phyloP scores from a whole-genome alignment of 768 basidiomycete species.

The Kwoniella botswanensis region DNA sequence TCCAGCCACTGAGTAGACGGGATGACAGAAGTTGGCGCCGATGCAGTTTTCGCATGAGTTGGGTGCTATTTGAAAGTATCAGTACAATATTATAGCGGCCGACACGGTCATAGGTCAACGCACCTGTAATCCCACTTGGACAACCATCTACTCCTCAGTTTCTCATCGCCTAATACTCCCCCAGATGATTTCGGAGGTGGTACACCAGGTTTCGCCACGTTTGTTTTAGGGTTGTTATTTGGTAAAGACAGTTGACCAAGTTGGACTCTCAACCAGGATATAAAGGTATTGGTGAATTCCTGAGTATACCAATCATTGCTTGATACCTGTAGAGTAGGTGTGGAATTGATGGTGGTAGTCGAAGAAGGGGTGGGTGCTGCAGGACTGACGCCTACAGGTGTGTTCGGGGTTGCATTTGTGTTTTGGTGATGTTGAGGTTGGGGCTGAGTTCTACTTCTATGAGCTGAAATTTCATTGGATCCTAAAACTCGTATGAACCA shows the following conservation, averaged over 20 bases:
- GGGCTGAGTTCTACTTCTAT: constrained; percentile 40
- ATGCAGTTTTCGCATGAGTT: constrained; percentile 41
- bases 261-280: constrained; percentile 46
- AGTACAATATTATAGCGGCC: not conserved
- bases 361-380: constrained; percentile 48
- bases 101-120: constrained; percentile 3
- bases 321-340: constrained; percentile 30
- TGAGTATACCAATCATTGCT: constrained; percentile 54
- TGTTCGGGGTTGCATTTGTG: not conserved
- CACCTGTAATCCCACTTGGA: constrained; percentile 52
- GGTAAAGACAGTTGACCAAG: constrained; percentile 46
- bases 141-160: constrained; percentile 38
- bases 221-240: constrained; percentile 2
- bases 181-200: constrained; percentile 14
- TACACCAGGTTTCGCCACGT: constrained; percentile 21
- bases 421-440: constrained; percentile 7
- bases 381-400: constrained; percentile 31
- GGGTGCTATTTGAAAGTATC: constrained; percentile 16
- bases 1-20: constrained; percentile 38
- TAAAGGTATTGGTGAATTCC: constrained; percentile 50
- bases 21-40: constrained; percentile 38
- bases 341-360: constrained; percentile 20
- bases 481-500: constrained; percentile 55
- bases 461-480: constrained; percentile 50
- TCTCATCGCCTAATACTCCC: constrained; percentile 45